Percentiles rank a stretch among this genome's conserved stretches.
Conservation (phyloP, 345 rosid genomes). For the Salix udensis region DNA sequence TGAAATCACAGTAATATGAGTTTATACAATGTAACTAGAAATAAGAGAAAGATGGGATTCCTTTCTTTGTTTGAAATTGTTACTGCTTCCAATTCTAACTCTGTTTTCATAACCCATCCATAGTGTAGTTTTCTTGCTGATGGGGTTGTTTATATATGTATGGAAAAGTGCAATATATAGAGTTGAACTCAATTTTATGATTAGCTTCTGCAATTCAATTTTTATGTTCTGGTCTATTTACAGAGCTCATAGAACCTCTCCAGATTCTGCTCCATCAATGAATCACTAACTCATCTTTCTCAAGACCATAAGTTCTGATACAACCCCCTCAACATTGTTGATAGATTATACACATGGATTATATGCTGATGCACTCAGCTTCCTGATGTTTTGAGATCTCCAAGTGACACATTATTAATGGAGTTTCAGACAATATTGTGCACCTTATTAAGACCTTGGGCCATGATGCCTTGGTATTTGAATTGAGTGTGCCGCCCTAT, state of each 20-base stretch:
- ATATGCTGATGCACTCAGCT: background rate
- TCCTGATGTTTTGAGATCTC: background rate
- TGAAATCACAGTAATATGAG: background rate
- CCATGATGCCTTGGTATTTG: background rate
- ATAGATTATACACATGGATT: background rate
- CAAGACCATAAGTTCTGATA: background rate
- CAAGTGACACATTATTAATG: background rate
- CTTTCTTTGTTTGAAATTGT: background rate
- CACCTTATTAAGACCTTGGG: background rate
- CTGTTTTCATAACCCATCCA: background rate
- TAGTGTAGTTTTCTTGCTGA: background rate
- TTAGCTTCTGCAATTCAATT: background rate
- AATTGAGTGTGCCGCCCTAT: background rate
- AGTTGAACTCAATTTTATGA: background rate
- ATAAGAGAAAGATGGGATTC: constrained; percentile 3
- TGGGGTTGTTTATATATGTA: background rate
- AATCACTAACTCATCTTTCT: background rate
- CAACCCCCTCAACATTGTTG: background rate
- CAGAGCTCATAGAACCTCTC: background rate
- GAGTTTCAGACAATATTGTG: background rate
- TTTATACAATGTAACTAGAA: background rate
- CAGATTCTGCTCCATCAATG: background rate
- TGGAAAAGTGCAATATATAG: background rate
- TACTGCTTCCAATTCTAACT: background rate
- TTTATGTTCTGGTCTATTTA: background rate